Percentiles rank a stretch among this genome's conserved stretches.
These are phyloP conservation scores for Boletus vinaceobasis DNA, from an alignment of 768 basidiomycete genomes.

Conservation along the genomic window DNA sequence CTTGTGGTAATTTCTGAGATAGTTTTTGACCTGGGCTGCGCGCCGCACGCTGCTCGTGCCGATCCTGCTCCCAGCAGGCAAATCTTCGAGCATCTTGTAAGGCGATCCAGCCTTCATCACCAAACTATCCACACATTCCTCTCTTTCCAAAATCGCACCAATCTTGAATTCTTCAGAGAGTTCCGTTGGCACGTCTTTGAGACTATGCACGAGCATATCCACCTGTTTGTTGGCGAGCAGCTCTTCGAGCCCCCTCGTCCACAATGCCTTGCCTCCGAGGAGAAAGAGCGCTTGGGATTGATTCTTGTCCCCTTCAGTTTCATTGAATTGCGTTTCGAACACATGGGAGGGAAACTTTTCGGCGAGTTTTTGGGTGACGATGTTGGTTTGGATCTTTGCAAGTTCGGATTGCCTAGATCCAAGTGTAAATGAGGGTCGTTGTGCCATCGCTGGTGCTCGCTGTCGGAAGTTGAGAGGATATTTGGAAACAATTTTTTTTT, in stretches of 20 bases:
- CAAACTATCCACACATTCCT: conserved; percentile 85
- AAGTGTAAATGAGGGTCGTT: conserved; percentile 55
- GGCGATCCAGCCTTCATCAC: conserved; percentile 73
- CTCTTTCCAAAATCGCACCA: conserved; percentile 80
- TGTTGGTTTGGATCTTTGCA: conserved; percentile 86
- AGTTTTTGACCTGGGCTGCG: conserved; percentile 83
- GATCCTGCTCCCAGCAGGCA: conserved; percentile 87
- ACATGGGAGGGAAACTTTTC: conserved; percentile 47
- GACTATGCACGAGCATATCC: conserved; percentile 89
- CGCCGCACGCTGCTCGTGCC: conserved; percentile 93
- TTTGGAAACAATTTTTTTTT: neutral
- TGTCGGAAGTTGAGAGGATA: neutral
- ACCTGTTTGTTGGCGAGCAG: conserved; percentile 66
- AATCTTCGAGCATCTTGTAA: conserved; percentile 74
- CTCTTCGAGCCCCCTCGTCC: conserved; percentile 97
- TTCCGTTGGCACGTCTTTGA: conserved; percentile 91
- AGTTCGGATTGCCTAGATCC: conserved; percentile 88
- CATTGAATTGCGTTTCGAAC: conserved; percentile 60
- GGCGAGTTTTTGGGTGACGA: conserved; percentile 64
- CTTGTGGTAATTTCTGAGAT: conserved; percentile 50
- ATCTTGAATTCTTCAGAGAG: conserved; percentile 83
- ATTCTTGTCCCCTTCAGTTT: conserved; percentile 83
- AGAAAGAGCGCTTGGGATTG: conserved; percentile 86
- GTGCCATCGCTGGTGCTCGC: conserved; percentile 11
- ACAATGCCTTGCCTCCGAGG: conserved; percentile 86